These are phyloP conservation scores for Urostyla sp. DNA, from an alignment of 73 alveolate genomes.

Conservation along the genomic window DNA sequence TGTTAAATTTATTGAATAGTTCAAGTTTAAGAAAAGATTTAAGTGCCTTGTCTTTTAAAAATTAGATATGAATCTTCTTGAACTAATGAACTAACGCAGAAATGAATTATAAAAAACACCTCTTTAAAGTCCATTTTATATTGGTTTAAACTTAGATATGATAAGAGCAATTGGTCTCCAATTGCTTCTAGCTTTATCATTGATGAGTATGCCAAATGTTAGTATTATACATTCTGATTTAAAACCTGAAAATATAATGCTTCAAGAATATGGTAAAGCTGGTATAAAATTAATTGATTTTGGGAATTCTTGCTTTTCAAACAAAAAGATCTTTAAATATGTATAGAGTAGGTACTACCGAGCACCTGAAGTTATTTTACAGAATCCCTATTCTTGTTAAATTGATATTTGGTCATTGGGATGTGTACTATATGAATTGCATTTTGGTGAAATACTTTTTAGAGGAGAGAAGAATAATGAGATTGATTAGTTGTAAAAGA, in stretches of 20 bases:
- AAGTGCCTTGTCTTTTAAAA: slow-evolving; percentile 19
- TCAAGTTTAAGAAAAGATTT: background rate
- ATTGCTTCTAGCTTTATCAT: slow-evolving; percentile 8
- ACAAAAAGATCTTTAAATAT: slow-evolving; percentile 45
- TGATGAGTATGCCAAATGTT: slow-evolving; percentile 28
- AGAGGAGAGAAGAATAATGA: slow-evolving; percentile 78
- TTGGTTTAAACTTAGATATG: slow-evolving; percentile 16
- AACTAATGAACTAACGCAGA: background rate
- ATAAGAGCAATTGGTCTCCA: slow-evolving; percentile 9
- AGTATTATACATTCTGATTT: slow-evolving; percentile 83
- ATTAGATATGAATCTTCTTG: slow-evolving; percentile 10
- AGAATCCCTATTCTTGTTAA: slow-evolving; percentile 77
- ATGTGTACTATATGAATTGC: slow-evolving; percentile 85
- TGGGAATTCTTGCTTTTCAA: slow-evolving; percentile 59
- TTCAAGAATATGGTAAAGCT: slow-evolving; percentile 6
- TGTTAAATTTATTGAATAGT: background rate
- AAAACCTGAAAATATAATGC: slow-evolving; percentile 82
- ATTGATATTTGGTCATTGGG: slow-evolving; percentile 91
- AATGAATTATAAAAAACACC: background rate
- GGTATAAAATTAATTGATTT: slow-evolving; percentile 61
- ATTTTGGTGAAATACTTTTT: slow-evolving; percentile 77
- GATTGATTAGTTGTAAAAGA: background rate
- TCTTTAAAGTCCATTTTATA: no score
- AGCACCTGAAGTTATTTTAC: slow-evolving; percentile 78
- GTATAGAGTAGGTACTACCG: slow-evolving; percentile 55